Base-by-base conservation (phyloP, 2,329 filamentous ascomycete genomes). In the Trichophyton schoenleinii region DNA sequence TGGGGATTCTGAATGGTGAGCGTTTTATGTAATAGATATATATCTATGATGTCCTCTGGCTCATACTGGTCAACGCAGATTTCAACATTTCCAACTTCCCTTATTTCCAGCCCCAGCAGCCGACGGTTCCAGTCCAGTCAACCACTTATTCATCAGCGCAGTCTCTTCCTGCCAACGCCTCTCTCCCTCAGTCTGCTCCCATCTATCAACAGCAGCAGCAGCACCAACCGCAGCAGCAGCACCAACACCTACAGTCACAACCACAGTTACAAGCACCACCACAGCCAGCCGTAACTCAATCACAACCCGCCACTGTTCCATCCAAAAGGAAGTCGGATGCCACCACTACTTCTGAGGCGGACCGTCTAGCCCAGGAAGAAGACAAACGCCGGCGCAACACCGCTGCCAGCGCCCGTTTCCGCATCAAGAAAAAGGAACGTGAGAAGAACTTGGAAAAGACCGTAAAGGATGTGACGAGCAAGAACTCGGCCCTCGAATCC, bases 381-480 rank as follows among this genome's bases (percentile, higher is more conserved):
- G 90, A 95, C 73, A 95, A 95, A 78, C 87, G 90, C 58, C 85
- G 89, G 63, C 85, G 90, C 65, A 95, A 95, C 77, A 95, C 91
- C 1, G 90, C 90, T 36, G 90, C 90, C 61, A 91, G 87, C 66
- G 90, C 90, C 18, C 87, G 90, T 58, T 95, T 95, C 81, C 87
- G 90, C 63, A 85, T 94, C 72, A 95, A 95, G 84, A 95, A 95
- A 86, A 95, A 95, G 83, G 89, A 94, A 77, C 87, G 90, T 58
- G 90, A 95, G 78, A 88, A 91, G 74, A 87, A 88, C 7, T 83
- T 95, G 59, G 89, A 92, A 74, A 85, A 84, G 69, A 87, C 84
- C 2, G 86, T 89, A 68, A 90, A 91, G 74, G 90, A 95, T 67
- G 88, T 92, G 76, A 83, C 83, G 31, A 88, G 94, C 53, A 91